Percentiles rank a stretch among this genome's conserved stretches.
phyloP scores from a whole-genome alignment of 2,329 filamentous ascomycete species.

The Verticillium isaacii region DNA sequence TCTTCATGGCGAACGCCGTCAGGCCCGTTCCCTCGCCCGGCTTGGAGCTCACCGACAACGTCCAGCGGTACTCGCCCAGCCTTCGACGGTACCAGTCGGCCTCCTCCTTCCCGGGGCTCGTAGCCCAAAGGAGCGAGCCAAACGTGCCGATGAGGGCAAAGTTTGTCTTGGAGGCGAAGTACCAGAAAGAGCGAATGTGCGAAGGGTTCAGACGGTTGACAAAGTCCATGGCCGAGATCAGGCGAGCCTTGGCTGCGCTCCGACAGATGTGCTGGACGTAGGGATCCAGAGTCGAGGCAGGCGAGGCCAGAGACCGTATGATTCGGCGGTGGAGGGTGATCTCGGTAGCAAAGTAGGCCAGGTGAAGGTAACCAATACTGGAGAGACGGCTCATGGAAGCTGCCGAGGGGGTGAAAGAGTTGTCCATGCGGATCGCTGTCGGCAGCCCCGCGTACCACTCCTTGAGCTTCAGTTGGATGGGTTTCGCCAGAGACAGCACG shows the following conservation, averaged over 20 bases:
- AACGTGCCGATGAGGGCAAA: conserved; percentile 95
- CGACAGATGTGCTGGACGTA: conserved; percentile 92
- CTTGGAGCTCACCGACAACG: conserved; percentile 78
- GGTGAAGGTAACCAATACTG: conserved; percentile 73
- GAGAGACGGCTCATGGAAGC: conserved; percentile 42
- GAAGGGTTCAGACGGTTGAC: conserved; percentile 85
- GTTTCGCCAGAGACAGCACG: conserved; percentile 71
- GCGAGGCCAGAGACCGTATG: conserved; percentile 65
- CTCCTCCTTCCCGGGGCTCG: conserved; percentile 80
- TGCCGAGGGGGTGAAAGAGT: conserved; percentile 33
- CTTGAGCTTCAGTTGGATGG: conserved; percentile 76
- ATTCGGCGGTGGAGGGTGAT: conserved; percentile 91
- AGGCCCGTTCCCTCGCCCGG: conserved; percentile 54
- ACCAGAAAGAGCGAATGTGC: conserved; percentile 91
- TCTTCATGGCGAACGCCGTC: conserved; percentile 70
- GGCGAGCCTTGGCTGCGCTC: conserved; percentile 84
- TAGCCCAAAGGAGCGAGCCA: conserved; percentile 83
- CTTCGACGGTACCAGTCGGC: conserved; percentile 87
- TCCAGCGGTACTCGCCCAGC: conserved; percentile 90
- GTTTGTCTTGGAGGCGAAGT: conserved; percentile 81
- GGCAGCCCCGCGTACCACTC: conserved; percentile 77
- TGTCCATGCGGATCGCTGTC: conserved; percentile 60
- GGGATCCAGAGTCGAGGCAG: conserved; percentile 52
- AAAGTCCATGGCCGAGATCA: conserved; percentile 96
- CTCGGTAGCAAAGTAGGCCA: conserved; percentile 90